phyloP scores from a whole-genome alignment of 2,329 filamentous ascomycete species.

The Nakataea oryzae region DNA sequence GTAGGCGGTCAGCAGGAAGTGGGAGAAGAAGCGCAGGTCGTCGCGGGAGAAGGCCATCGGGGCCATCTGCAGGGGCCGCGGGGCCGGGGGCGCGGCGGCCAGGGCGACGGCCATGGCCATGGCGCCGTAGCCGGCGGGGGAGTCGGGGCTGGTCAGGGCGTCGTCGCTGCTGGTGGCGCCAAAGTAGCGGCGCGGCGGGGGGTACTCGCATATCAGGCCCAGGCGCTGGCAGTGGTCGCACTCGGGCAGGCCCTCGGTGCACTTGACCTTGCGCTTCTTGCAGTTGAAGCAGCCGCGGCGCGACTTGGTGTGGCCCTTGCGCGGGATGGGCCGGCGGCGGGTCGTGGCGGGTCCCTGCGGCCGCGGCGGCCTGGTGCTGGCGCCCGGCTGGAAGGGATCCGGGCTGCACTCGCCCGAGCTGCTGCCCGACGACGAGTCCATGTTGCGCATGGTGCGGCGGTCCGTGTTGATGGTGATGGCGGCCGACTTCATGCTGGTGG shows the following conservation, averaged over 20 bases:
- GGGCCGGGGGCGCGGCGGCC: slow-evolving; percentile 9
- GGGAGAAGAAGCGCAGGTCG: slow-evolving; percentile 41
- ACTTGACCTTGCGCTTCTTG: slow-evolving; percentile 34
- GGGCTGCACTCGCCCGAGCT: background rate
- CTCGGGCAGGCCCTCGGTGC: slow-evolving; percentile 22
- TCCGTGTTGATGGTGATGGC: too few relatives aligned
- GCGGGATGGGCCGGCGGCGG: slow-evolving; percentile 15
- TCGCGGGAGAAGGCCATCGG: slow-evolving; percentile 24
- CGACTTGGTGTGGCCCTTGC: slow-evolving; percentile 26
- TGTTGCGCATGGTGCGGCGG: too few relatives aligned
- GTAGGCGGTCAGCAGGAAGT: slow-evolving; percentile 36
- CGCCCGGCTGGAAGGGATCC: background rate
- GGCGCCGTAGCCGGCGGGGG: background rate
- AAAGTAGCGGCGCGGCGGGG: slow-evolving; percentile 6
- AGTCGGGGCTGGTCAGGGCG: background rate
- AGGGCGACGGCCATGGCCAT: slow-evolving; percentile 9
- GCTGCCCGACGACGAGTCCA: background rate
- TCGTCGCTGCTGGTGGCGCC: slow-evolving; percentile 4
- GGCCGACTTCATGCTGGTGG: background rate
- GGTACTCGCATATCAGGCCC: slow-evolving; percentile 24
- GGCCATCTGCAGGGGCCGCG: slow-evolving; percentile 7
- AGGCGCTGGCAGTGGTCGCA: slow-evolving; percentile 25
- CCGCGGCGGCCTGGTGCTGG: too few relatives aligned
- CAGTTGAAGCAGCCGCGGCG: slow-evolving; percentile 27
- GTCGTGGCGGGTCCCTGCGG: background rate